Conservation (phyloP, 1,139 yeast species). For the Hemisphaericaspora lyxosophila region DNA sequence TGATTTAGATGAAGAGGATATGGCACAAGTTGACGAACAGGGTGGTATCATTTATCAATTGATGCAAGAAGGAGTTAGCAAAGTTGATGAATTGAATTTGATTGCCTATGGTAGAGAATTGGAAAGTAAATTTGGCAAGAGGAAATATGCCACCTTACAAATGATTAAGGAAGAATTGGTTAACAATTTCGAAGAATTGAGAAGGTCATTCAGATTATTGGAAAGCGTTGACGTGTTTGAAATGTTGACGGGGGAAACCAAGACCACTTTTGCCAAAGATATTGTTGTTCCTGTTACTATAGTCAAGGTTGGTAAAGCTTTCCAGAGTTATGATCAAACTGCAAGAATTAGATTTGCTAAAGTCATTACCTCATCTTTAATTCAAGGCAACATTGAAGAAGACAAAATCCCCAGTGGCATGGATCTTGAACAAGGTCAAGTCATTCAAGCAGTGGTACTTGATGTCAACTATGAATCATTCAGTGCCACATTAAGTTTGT, state of each 20-base stretch:
- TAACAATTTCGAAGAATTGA: conserved; percentile 81
- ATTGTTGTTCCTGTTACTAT: conserved; percentile 78
- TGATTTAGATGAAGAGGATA: conserved; percentile 92
- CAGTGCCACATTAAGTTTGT: conserved; percentile 69
- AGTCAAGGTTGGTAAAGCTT: conserved; percentile 51
- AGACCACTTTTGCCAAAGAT: conserved; percentile 65
- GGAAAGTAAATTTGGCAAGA: conserved; percentile 71
- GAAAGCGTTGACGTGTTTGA: conserved; percentile 76
- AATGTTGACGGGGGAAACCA: conserved; percentile 85
- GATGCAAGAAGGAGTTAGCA: conserved; percentile 78
- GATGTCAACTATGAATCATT: conserved; percentile 71
- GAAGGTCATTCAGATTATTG: conserved; percentile 69
- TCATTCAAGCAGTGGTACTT: conserved; percentile 78
- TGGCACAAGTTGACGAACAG: conserved; percentile 69
- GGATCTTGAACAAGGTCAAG: conserved; percentile 64
- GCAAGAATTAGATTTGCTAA: conserved; percentile 44
- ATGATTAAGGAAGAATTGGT: conserved; percentile 88
- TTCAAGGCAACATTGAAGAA: conserved; percentile 72
- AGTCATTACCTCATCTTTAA: conserved; percentile 72
- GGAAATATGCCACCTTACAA: conserved; percentile 78
- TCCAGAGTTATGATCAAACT: conserved; percentile 26
- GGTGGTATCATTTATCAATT: conserved; percentile 87
- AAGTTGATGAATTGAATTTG: conserved; percentile 81
- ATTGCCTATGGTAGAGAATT: conserved; percentile 94
- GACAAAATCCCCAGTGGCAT: conserved; percentile 59